Evolutionary conservation across 345 rosid genomes (phyloP).

Genomic region (sweet orange (Citrus sinensis)): DVS_A1.0 CM039165.1:24604001-24604500

Average conservation of each 20-base stretch:
- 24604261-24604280: background rate
- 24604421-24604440: no score
- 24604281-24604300: background rate
- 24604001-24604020: background rate
- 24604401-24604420: background rate
- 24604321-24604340: background rate
- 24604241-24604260: background rate
- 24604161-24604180: background rate
- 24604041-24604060: background rate
- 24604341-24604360: background rate
- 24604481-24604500: no score
- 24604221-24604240: background rate
- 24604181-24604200: background rate
- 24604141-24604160: background rate
- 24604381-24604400: background rate
- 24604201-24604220: background rate
- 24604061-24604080: background rate
- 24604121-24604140: background rate
- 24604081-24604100: background rate
- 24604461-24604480: no score
- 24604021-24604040: background rate
- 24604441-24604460: no score
- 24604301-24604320: background rate
- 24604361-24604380: constrained; percentile 1
- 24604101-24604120: background rate